Evolutionary conservation across 2,329 filamentous ascomycete genomes (phyloP).

Genomic region (Berkeleyomyces rouxiae): DNA sequence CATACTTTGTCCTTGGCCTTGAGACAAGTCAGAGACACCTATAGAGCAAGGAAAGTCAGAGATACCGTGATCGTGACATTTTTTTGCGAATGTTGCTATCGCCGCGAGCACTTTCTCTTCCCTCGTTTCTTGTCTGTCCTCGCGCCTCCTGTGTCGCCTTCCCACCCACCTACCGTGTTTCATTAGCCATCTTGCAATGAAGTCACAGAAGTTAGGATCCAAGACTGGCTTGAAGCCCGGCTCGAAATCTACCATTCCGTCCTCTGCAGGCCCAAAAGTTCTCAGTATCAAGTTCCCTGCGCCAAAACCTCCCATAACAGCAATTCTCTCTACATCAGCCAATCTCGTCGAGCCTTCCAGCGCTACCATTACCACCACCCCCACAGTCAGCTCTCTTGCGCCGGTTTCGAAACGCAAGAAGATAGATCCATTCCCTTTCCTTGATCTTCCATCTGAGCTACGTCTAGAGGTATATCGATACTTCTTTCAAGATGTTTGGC

Average conservation of each 20-base stretch:
- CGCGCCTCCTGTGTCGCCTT: no score
- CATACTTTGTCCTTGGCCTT: no score
- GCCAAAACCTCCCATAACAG: background rate
- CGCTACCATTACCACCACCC: no score
- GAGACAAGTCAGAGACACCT: no score
- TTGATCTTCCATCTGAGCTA: conserved; percentile 52
- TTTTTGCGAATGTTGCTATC: no score
- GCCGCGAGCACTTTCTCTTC: no score
- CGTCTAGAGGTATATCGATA: conserved; percentile 52
- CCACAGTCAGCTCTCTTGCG: background rate
- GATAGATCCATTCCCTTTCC: conserved; percentile 41
- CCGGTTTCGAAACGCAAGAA: conserved; percentile 19
- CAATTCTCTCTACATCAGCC: background rate
- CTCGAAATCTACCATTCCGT: background rate
- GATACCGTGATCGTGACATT: no score
- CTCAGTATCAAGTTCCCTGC: background rate
- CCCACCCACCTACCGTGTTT: no score
- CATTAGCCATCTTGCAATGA: background rate
- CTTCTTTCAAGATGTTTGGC: conserved; percentile 37
- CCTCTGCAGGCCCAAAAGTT: background rate
- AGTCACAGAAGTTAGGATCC: background rate
- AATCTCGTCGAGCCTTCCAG: background rate
- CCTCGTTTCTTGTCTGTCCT: no score
- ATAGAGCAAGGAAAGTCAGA: no score
- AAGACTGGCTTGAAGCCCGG: background rate